Conservation (phyloP, 2,329 filamentous ascomycete species). For the Claviceps spartinae region DNA sequence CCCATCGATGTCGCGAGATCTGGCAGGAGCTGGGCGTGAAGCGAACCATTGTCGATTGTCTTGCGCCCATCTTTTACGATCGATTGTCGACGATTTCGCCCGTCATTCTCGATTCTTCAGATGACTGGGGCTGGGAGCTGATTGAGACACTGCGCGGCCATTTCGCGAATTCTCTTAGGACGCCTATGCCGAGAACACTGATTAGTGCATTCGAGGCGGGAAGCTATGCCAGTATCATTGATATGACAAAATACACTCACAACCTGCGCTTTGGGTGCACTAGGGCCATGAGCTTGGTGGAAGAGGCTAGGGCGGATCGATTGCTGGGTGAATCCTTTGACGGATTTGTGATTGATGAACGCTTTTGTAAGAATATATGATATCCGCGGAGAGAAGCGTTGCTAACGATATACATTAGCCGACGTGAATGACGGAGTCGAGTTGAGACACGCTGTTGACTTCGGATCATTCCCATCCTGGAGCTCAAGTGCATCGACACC, state of each 20-base stretch:
- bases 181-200: slow-evolving; percentile 28
- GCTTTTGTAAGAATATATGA: slow-evolving; percentile 29
- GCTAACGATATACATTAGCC: slow-evolving; percentile 29
- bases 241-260: slow-evolving; percentile 31
- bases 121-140: slow-evolving; percentile 21
- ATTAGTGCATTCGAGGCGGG: slow-evolving; percentile 35
- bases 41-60: slow-evolving; percentile 42
- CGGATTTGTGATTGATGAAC: slow-evolving; percentile 27
- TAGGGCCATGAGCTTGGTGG: slow-evolving; percentile 36
- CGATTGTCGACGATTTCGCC: slow-evolving; percentile 39
- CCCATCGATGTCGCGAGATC: slow-evolving; percentile 29
- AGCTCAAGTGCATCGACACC: slow-evolving; percentile 24
- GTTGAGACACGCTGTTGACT: slow-evolving; percentile 34
- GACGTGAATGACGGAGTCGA: slow-evolving; percentile 25
- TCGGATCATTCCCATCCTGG: slow-evolving; percentile 37
- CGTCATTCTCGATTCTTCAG: slow-evolving; percentile 18
- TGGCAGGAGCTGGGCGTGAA: slow-evolving; percentile 42
- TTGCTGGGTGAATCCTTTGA: slow-evolving; percentile 27
- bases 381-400: slow-evolving; percentile 21
- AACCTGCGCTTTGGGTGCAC: slow-evolving; percentile 36
- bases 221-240: slow-evolving; percentile 37
- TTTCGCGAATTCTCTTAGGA: slow-evolving; percentile 31
- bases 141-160: slow-evolving; percentile 31
- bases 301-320: slow-evolving; percentile 34
- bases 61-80: slow-evolving; percentile 42